Base-by-base conservation (phyloP, 257 asterid genomes). In the Capsicum rhomboideum region DNA sequence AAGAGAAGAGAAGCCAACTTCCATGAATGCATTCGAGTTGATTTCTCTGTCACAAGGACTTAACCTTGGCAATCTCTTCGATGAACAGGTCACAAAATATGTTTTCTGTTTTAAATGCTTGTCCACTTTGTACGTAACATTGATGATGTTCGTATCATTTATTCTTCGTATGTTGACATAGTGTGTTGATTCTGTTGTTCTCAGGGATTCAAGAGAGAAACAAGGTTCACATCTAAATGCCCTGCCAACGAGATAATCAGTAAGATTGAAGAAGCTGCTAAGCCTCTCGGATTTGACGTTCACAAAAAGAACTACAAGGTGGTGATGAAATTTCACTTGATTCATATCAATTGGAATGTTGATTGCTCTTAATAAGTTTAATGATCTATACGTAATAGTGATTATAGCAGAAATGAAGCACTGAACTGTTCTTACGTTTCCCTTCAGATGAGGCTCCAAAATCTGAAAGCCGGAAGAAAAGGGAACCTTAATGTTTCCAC, bases 1-100 rank as follows among this genome's bases (percentile, higher is more conserved):
- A 90, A 91, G 53, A 86, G 97, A 92, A 88, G 90, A 89, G 87
- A 89, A 92, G 85, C 99, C 99, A 6, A 89, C 86, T 14, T 89
- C 99, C 83, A 94, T 96, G 98, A 96, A 96, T 58, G 99, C 99
- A 44, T 96, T 96, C 85, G 99, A 96, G 91, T 90, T 96, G 84
- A 96, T 96, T 56, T 96, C 99, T 82, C 91, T 96, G 99, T 96
- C 99, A 4, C 92, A 87, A 86, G 99, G 99, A 50, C 94, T 96
- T 86, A 96, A 96, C 88, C 97, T 96, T 8, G 98, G 88, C 87
- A 94, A 94, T 86, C 94, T 96, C 34, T 92, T 96, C 44, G 97
- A 86, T 23, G 93, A 94, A 85, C 94, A 92, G 98, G 99, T 95
- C 54, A 16, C 83, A 42, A 26, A 34, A 44, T 26, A 53, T 46